Base-by-base conservation (phyloP, 208 protist genomes). In the Trichomonas vaginalis region DNA sequence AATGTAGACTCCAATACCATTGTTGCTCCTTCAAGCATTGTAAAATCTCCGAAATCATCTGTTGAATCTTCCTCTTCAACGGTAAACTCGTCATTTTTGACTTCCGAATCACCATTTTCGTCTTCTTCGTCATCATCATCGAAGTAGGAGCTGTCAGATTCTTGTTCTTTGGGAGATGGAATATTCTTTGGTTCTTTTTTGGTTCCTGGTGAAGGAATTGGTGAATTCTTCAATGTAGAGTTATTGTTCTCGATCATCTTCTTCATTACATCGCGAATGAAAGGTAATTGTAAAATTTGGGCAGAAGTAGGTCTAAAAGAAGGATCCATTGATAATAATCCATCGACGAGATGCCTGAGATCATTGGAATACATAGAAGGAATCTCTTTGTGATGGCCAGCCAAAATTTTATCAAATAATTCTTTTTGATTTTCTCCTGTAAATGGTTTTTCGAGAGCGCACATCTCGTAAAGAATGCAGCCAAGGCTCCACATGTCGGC, bases 401-500 rank as follows among this genome's bases (percentile, higher is more conserved):
- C 46, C 42, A 51, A 35, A 35, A 92, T 45, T 51, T 21, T 51
- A 2, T 42, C 86, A 47, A 56, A 56, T 35, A 92, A 27, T 92
- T 48, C n/a, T 35, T 51, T 39, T 35, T 23, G 14, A 92, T 48
- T 42, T 39, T 42, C 9, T 39, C n/a, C 86, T n/a, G 42, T 15
- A 47, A 97, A 97, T 17, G 97, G 97, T 80, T 95, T 95, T 15
- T 80, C 39, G 17, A 97, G 56, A 37, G 86, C 42, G 12, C 49
- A 42, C 45, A 97, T 45, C 96, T 97, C 97, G 88, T 97, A 97
- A 47, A 97, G 86, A 14, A 97, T 95, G 49, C 97, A 97, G 37
- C 97, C 97, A 39, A 97, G 95, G 12, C 97, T 96, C 97, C 97
- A 97, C n/a, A 97, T 96, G 45, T 97, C 97, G 32, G 86, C 80